Conservation (phyloP, 2,329 filamentous ascomycete genomes). For the Talaromyces sp. region DNA sequence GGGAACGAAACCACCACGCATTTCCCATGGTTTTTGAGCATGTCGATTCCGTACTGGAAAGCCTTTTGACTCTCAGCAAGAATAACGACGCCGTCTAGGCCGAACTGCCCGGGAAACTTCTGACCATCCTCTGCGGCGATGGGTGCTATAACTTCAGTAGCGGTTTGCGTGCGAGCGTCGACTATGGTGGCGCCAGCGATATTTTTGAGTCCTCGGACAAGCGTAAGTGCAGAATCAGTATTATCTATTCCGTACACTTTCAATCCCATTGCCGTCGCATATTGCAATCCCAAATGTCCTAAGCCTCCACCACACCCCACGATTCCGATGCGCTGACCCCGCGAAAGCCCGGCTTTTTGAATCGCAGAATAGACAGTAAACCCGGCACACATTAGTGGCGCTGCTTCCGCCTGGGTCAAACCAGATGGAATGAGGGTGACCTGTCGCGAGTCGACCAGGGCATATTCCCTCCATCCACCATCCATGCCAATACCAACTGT, state of each 20-base stretch:
- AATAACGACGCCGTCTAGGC: slow-evolving; percentile 45
- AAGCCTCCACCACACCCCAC: slow-evolving; percentile 64
- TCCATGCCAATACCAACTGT: slow-evolving; percentile 11
- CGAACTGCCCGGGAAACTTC: slow-evolving; percentile 31
- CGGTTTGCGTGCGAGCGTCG: slow-evolving; percentile 33
- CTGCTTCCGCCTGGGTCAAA: slow-evolving; percentile 26
- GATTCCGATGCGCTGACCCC: slow-evolving; percentile 65
- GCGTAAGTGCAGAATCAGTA: slow-evolving; percentile 12
- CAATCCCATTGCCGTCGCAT: slow-evolving; percentile 63
- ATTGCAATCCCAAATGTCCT: slow-evolving; percentile 65
- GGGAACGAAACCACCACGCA: slow-evolving; percentile 47
- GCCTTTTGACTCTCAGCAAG: slow-evolving; percentile 31
- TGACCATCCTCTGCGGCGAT: slow-evolving; percentile 14
- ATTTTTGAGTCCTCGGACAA: slow-evolving; percentile 28
- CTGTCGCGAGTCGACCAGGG: slow-evolving; percentile 18
- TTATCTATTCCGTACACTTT: slow-evolving; percentile 40
- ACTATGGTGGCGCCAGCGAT: slow-evolving; percentile 30
- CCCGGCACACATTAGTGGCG: slow-evolving; percentile 35
- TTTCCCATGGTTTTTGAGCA: slow-evolving; percentile 31
- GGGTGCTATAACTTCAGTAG: slow-evolving; percentile 25
- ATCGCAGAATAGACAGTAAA: slow-evolving; percentile 52
- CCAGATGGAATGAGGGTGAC: slow-evolving; percentile 25
- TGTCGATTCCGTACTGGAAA: slow-evolving; percentile 13
- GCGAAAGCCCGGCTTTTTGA: slow-evolving; percentile 52
- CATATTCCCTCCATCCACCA: slow-evolving; percentile 22